A percentile compares a stretch with the other conserved stretches of the same genome.
Evolutionary conservation across 2,329 filamentous ascomycete genomes (phyloP).

Genomic region (Phyllosticta ampelicida): DNA sequence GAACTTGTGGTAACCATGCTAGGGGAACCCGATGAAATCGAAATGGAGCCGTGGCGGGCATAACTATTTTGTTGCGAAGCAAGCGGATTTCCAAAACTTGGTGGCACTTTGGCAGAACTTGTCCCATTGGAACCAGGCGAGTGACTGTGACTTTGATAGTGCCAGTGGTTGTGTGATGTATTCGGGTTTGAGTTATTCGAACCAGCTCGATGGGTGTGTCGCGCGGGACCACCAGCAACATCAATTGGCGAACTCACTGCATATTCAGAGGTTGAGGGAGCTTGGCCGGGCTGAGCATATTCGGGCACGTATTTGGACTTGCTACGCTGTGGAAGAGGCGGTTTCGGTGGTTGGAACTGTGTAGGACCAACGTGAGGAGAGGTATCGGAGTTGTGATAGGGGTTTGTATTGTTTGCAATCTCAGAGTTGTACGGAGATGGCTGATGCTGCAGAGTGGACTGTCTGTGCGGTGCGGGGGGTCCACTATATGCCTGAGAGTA

Average conservation of each 20-base stretch:
- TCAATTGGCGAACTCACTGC: not conserved
- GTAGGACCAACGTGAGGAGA: not conserved
- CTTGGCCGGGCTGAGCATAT: not conserved
- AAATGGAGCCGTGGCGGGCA: not conserved
- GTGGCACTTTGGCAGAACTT: not conserved
- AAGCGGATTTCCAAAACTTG: not conserved
- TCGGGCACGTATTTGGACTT: not conserved
- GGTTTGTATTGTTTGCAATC: not conserved
- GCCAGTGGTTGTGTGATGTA: not conserved
- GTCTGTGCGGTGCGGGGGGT: not conserved
- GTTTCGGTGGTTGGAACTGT: not conserved
- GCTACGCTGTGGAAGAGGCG: not conserved
- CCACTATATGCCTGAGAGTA: not conserved
- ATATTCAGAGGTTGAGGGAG: not conserved
- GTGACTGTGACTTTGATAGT: not conserved
- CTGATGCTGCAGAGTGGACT: not conserved
- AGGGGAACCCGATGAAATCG: not conserved
- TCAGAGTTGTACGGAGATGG: not conserved
- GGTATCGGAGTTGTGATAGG: not conserved
- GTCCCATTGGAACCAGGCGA: not conserved
- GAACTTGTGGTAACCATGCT: not conserved
- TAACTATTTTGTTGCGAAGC: not conserved
- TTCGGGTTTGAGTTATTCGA: not conserved
- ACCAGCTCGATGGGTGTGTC: not conserved
- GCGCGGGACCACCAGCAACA: not conserved